Conservation (phyloP, 768 basidiomycete species). For the Trametes elegans region DNA sequence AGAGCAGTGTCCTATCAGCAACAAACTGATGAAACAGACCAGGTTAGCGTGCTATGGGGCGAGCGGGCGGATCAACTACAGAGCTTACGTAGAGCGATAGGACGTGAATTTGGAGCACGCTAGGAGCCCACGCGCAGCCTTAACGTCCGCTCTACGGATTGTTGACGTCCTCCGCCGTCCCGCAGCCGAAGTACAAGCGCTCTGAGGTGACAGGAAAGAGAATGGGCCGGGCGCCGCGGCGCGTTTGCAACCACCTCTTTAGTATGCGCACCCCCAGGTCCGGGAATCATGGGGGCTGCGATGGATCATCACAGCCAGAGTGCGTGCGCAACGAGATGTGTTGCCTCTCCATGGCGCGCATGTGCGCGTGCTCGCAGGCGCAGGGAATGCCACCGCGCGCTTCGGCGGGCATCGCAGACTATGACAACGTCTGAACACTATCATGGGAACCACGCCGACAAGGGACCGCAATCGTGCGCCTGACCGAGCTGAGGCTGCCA, state of each 20-base stretch:
- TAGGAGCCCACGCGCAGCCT: no score
- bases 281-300: no score
- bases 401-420: background rate
- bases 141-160: no score
- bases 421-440: background rate
- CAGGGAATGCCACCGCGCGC: background rate
- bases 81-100: no score
- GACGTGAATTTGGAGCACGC: no score
- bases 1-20: no score
- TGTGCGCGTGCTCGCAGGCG: background rate
- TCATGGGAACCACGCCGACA: background rate
- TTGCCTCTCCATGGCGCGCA: background rate
- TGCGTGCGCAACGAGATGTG: constrained; percentile 1
- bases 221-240: no score
- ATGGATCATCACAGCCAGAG: background rate
- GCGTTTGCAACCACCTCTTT: background rate
- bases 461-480: background rate
- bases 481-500: background rate
- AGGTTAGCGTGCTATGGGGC: no score
- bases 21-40: background rate
- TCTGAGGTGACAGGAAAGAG: no score
- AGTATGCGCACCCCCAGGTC: background rate
- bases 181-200: no score
- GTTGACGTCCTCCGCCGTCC: no score
- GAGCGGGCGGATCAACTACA: no score